Percentiles rank a stretch among this genome's conserved stretches.
These are phyloP conservation scores for Pilatotrama ljubarskyi DNA, from an alignment of 768 basidiomycete species.

Conservation along the genomic window DNA sequence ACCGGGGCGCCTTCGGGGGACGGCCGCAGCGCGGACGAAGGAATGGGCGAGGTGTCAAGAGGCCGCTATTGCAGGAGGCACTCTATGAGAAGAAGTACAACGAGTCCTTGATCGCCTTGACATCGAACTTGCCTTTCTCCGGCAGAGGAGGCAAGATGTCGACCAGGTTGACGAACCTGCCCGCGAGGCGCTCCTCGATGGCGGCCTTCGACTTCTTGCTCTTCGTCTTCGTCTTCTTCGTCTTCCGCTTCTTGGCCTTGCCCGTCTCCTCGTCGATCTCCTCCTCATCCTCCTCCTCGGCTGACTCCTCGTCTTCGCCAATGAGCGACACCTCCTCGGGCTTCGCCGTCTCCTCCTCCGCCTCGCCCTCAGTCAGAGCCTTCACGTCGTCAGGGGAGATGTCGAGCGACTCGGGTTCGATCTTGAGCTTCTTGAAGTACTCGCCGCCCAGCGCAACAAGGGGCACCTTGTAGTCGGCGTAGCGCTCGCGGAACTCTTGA, in stretches of 20 bases:
- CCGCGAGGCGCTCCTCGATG: constrained; percentile 16
- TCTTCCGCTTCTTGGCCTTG: constrained; percentile 23
- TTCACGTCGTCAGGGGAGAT: neutral
- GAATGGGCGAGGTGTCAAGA: no score
- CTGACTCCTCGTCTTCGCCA: constrained; percentile 28
- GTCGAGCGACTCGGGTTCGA: neutral
- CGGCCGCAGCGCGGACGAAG: no score
- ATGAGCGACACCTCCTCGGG: constrained; percentile 26
- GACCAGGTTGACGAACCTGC: constrained; percentile 70
- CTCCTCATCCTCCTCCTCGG: constrained; percentile 16
- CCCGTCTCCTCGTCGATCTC: constrained; percentile 21
- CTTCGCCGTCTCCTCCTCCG: constrained; percentile 21
- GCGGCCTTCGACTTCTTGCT: neutral
- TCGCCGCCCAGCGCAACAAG: constrained; percentile 45
- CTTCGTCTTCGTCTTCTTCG: constrained; percentile 22
- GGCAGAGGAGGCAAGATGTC: constrained; percentile 83
- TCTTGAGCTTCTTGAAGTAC: neutral
- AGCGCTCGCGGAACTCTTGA: constrained; percentile 79
- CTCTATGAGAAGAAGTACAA: constrained; percentile 92
- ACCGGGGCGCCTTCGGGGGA: no score
- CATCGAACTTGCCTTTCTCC: constrained; percentile 82
- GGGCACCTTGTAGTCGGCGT: constrained; percentile 70
- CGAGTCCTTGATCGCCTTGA: constrained; percentile 76
- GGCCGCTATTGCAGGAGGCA: no score
- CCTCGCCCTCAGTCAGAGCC: constrained; percentile 32